phyloP scores from a whole-genome alignment of 345 rosid genomes.

The Punica granatum region DNA sequence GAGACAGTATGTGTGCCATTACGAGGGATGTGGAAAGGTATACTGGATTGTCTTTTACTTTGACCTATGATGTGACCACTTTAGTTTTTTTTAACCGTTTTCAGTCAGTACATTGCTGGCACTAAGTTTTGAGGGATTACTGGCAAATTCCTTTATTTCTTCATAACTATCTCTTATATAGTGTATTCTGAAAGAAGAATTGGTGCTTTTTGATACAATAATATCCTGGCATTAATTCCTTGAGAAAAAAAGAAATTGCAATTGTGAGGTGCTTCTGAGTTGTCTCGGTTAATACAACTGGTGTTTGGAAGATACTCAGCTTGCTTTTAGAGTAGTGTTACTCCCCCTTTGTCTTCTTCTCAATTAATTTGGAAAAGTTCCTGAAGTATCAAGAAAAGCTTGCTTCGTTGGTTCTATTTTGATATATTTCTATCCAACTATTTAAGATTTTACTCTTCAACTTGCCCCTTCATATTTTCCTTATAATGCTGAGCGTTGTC shows the following conservation, averaged over 20 bases:
- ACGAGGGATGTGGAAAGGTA: conserved; percentile 87
- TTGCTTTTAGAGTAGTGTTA: not conserved
- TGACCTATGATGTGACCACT: not conserved
- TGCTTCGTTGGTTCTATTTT: not conserved
- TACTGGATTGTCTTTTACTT: not conserved
- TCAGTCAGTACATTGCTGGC: not conserved
- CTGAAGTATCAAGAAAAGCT: not conserved
- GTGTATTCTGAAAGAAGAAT: not conserved
- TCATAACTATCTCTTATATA: not conserved
- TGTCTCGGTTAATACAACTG: not conserved
- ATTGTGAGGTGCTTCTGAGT: too few species aligned
- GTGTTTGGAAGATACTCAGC: not conserved
- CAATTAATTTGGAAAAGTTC: not conserved
- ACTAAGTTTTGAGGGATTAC: not conserved
- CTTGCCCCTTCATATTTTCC: not conserved
- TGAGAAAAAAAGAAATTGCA: too few species aligned
- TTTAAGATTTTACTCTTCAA: not conserved
- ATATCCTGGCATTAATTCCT: not conserved
- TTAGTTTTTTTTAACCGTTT: not conserved
- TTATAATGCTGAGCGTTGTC: not conserved
- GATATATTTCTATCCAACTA: not conserved
- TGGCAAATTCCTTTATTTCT: not conserved
- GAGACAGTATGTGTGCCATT: conserved; percentile 77
- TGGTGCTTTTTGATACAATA: not conserved
- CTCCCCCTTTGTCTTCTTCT: not conserved